Evolutionary conservation across 2,329 filamentous ascomycete genomes (phyloP).

Genomic region (Pseudopyrenochaeta lycopersici): DNA sequence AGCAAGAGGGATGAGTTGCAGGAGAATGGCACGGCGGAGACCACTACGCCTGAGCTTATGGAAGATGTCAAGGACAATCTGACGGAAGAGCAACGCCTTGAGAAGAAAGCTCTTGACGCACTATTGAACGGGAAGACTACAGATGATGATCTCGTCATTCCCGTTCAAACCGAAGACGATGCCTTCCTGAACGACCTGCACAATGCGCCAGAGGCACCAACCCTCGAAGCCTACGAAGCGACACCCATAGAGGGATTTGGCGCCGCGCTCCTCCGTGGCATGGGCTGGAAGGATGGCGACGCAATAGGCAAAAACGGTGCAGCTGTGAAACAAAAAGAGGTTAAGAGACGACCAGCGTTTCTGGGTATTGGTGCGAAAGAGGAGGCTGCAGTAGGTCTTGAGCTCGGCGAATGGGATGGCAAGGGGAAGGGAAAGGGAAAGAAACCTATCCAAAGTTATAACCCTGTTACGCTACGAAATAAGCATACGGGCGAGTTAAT

Average conservation of each 20-base stretch:
- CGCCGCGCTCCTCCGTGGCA: conserved; percentile 85
- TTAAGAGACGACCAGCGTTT: conserved; percentile 78
- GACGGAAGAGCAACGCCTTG: conserved; percentile 48
- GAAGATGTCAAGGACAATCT: conserved; percentile 42
- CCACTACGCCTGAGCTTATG: conserved; percentile 26
- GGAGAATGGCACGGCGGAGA: conserved; percentile 11
- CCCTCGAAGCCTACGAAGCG: conserved; percentile 83
- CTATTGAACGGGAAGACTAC: conserved; percentile 51
- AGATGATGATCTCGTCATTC: conserved; percentile 50
- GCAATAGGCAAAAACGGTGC: conserved; percentile 61
- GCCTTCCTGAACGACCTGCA: conserved; percentile 76
- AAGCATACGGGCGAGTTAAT: conserved; percentile 69
- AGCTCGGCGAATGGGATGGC: conserved; percentile 77
- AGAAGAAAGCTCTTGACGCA: conserved; percentile 64
- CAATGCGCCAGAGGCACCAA: conserved; percentile 76
- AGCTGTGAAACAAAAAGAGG: conserved; percentile 65
- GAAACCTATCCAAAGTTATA: conserved; percentile 62
- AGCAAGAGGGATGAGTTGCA: conserved; percentile 43
- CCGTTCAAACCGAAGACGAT: conserved; percentile 65
- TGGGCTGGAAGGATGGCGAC: conserved; percentile 88
- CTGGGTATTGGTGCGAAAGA: conserved; percentile 91
- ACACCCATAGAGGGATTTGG: conserved; percentile 96
- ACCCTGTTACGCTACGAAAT: conserved; percentile 68
- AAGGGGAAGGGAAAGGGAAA: conserved; percentile 58
- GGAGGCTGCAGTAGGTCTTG: conserved; percentile 67